Base-by-base conservation (phyloP, 2,329 filamentous ascomycete species). In the Aspergillus pseudoterreus region DNA sequence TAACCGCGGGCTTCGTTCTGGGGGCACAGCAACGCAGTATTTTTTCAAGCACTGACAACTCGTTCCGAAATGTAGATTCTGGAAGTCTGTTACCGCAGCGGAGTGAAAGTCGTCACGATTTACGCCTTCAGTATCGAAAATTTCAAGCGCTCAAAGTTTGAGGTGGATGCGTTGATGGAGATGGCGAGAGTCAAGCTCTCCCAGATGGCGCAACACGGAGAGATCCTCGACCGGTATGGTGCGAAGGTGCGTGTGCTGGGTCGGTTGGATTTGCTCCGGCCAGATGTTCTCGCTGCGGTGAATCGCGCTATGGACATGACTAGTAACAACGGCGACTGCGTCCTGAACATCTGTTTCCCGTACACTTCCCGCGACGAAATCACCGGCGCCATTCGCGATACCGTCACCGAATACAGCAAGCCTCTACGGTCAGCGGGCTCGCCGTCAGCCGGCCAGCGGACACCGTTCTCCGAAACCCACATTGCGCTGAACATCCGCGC, bases 91-190 rank as follows among this genome's bases (percentile, higher is more conserved):
- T 99, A 97, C 79, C 96, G 96, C 70, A 91, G 88, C 53, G 94
- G 94, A 49, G 92, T 99, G 57, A 92, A 94, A 71, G 90, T 95
- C 8, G 92, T 99, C 36, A 97, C 94, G 4, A 91, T 99, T 57
- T 99, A 97, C 71, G 94, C 94, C 14, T 99, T 99, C 75, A 96
- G 90, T 67, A 96, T 99, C 65, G 94, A 99, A 74, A 99, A 99
- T 76, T 99, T 96, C 78, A 96, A 97, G 71, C 85, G 94, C 5
- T 92, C 91, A 19, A 92, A 94, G 72, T 94, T 95, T 72, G 94
- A 99, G 71, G 94, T 99, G 8, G 91, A 96, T 67, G 92, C 90
- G 27, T 77, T 99, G 56, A 99, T 99, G 94, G 88, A 95, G 67
- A 90, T 99, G 80, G 92, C 92, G 54, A 96, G 96, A 76, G 84